Conservation (phyloP, 768 basidiomycete genomes). For the Rhodotorula kratochvilovae region DNA sequence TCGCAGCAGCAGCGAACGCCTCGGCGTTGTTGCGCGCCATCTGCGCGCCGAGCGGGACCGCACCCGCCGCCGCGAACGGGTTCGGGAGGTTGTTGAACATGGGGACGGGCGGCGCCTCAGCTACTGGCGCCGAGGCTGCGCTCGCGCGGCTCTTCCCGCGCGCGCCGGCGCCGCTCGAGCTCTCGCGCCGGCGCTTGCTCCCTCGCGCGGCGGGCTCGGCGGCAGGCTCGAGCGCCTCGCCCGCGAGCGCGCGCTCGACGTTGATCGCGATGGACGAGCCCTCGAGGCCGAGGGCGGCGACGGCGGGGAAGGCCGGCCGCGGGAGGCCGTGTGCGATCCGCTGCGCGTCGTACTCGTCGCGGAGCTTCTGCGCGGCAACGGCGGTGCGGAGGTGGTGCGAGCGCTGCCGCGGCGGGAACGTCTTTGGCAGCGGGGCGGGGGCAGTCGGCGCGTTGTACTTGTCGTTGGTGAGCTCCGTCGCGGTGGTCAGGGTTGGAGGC, state of each 20-base stretch:
- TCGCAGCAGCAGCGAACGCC: conserved; percentile 53
- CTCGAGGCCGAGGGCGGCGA: conserved; percentile 23
- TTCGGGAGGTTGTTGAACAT: conserved; percentile 28
- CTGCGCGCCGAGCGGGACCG: conserved; percentile 49
- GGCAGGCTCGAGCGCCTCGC: conserved; percentile 9
- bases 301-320: conserved; percentile 16
- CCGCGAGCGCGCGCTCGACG: conserved; percentile 32
- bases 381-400: conserved; percentile 22
- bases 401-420: conserved; percentile 24
- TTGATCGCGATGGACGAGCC: conserved; percentile 24
- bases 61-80: conserved; percentile 29
- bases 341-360: conserved; percentile 23
- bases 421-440: conserved; percentile 1
- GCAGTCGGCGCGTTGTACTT: conserved; percentile 25
- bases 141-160: background rate
- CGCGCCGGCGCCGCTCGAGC: conserved; percentile 6
- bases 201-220: background rate
- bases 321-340: conserved; percentile 17
- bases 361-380: conserved; percentile 27
- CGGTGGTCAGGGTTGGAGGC: conserved; percentile 19
- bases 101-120: background rate
- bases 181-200: conserved; percentile 17
- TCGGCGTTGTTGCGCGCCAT: conserved; percentile 53
- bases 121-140: background rate
- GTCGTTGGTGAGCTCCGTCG: conserved; percentile 23